Evolutionary conservation across 306 rosid species (phyloP), one percentile per base, ranked within the genome.

Genomic region (Pyrus betulifolia): DNA sequence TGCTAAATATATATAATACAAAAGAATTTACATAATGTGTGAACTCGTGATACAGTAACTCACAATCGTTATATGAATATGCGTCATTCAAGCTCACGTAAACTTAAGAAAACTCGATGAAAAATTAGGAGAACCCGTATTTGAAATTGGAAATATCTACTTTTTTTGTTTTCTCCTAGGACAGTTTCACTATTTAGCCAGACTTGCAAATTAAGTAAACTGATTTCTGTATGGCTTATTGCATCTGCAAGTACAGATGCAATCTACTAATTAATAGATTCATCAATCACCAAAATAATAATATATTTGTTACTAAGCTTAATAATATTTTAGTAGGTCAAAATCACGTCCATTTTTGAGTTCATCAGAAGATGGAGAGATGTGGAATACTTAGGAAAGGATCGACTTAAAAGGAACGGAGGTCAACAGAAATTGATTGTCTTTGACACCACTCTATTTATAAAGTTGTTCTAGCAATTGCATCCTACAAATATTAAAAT

Each of bases 381-480:
- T 45, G 27, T 27, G 21, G 18, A 76, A 58, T 22, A 77, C 40
- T 45, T 55, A 42, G 65, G 12, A 80, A 78, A 82, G 58, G 65
- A 74, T 88, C 77, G 86, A 82, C 87, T 88, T 90, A 22, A 67
- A 59, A 58, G 83, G 67, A 75, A 88, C 85, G 96, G 81, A 82
- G 88, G 76, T 78, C 81, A 77, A 83, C 66, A 33, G 22, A 67
- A 82, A 68, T 81, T 68, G 87, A 77, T 60, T 90, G 81, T 83
- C 96, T 90, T 88, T 65, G 88, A 90, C 85, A 87, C 78, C 85
- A 90, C 88, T 87, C 89, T 79, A 49, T 18, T 2, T 49, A 40
- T 8, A 76, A 64, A 85, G 93, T 83, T 80, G 91, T 86, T 85
- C 82, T 68, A 83, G 86, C 89, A 70, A 85, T 87, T 18, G 57